Evolutionary conservation across 805 yeast genomes (phyloP).

Genomic region (Geotrichum ghanense): DNA sequence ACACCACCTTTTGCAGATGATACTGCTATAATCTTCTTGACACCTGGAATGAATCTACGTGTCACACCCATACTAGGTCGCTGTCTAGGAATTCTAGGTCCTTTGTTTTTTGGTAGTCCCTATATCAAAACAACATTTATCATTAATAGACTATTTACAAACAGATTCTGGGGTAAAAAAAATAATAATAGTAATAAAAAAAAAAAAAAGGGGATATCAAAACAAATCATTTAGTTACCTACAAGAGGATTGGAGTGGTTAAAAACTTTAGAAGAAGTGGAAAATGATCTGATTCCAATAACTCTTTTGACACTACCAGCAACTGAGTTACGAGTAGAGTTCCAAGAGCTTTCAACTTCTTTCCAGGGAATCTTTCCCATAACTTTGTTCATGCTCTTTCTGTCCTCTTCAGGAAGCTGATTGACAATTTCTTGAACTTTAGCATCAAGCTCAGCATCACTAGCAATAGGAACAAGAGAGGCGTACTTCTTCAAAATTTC

Average conservation of each 20-base stretch:
- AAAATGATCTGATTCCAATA: constrained; percentile 16
- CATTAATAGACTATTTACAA: constrained; percentile 2
- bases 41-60: constrained; percentile 43
- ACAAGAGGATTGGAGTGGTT: constrained; percentile 45
- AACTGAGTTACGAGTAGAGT: constrained; percentile 20
- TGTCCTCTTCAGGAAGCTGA: constrained; percentile 10
- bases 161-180: not conserved
- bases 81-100: constrained; percentile 25
- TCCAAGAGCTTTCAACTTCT: constrained; percentile 22
- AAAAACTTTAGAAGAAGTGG: constrained; percentile 14
- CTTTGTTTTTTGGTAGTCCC: not conserved
- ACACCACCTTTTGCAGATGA: constrained; percentile 77
- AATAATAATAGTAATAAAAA: not conserved
- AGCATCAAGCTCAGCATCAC: constrained; percentile 32
- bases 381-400: constrained; percentile 13
- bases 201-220: not conserved
- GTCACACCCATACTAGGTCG: constrained; percentile 40
- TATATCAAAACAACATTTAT: not conserved
- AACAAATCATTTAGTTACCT: constrained; percentile 21
- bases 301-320: constrained; percentile 17
- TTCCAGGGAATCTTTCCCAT: constrained; percentile 19
- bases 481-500: constrained; percentile 32
- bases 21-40: constrained; percentile 49
- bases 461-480: constrained; percentile 35
- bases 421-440: constrained; percentile 20